phyloP scores from a whole-genome alignment of 2,329 filamentous ascomycete genomes.

The Hirsutella thompsonii region DNA sequence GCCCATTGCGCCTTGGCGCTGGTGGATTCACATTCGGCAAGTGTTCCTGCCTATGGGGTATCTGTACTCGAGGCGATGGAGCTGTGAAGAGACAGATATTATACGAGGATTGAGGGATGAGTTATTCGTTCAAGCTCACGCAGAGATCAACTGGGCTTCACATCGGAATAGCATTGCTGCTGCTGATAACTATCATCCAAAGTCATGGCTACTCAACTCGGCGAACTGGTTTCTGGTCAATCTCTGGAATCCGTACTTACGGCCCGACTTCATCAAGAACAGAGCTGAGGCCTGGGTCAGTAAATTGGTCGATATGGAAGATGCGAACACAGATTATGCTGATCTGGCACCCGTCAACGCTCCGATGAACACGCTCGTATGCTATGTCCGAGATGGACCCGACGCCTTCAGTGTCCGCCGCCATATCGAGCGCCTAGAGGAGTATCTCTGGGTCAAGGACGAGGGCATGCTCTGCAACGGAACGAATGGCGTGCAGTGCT shows the following conservation, averaged over 20 bases:
- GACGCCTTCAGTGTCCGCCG: conserved; percentile 57
- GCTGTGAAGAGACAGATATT: conserved; percentile 60
- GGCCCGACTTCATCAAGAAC: conserved; percentile 50
- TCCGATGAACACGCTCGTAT: conserved; percentile 78
- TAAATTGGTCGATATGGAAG: conserved; percentile 78
- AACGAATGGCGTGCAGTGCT: conserved; percentile 95
- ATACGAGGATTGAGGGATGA: conserved; percentile 65
- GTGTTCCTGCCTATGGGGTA: conserved; percentile 93
- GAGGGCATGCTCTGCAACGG: conserved; percentile 94
- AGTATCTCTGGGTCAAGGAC: conserved; percentile 82
- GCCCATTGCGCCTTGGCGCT: conserved; percentile 80
- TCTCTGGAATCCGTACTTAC: conserved; percentile 68
- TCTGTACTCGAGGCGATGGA: conserved; percentile 74
- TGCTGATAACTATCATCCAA: conserved; percentile 85
- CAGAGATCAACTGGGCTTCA: conserved; percentile 60
- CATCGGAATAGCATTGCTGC: conserved; percentile 74
- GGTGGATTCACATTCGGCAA: conserved; percentile 98
- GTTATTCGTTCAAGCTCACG: conserved; percentile 67
- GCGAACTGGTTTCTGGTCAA: conserved; percentile 69
- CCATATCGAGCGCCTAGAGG: conserved; percentile 69
- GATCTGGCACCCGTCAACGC: conserved; percentile 81
- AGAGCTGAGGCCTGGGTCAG: conserved; percentile 71
- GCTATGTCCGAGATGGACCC: conserved; percentile 75
- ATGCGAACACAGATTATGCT: conserved; percentile 81
- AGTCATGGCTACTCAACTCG: conserved; percentile 68